Evolutionary conservation across 306 rosid species (phyloP).

Genomic region (Dryas alaskensis): DNA sequence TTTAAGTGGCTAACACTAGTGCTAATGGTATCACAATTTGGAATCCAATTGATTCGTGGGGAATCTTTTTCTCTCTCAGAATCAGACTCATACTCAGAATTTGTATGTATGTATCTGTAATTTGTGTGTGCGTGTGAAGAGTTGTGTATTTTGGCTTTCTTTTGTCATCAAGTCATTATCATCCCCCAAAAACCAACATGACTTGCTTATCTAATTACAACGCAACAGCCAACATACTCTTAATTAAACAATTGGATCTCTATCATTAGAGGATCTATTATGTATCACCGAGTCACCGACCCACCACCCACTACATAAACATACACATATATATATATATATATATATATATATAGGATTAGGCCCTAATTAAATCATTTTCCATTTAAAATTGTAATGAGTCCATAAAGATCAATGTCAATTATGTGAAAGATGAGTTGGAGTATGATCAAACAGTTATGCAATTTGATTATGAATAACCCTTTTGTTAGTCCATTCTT

Average conservation of each 20-base stretch:
- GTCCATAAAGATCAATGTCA: not conserved
- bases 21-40: not conserved
- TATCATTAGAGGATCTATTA: constrained; percentile 25
- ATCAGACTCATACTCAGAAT: not conserved
- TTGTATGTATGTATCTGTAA: no score
- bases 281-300: constrained; percentile 15
- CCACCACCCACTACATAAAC: constrained; percentile 24
- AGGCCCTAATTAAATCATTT: not conserved
- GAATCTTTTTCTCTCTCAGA: not conserved
- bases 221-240: not conserved
- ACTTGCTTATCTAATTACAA: constrained; percentile 2
- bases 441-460: constrained; percentile 6
- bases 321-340: no score
- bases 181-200: not conserved
- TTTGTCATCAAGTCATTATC: not conserved
- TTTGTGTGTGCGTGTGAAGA: not conserved
- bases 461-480: no score
- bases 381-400: not conserved
- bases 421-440: constrained; percentile 18
- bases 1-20: no score
- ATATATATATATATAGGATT: not conserved
- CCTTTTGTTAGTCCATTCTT: no score
- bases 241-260: constrained; percentile 1
- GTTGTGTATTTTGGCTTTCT: not conserved
- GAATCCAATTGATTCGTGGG: not conserved